These are phyloP conservation scores for Alternaria arbusti DNA, from an alignment of 2,329 filamentous ascomycete genomes.

Conservation along the genomic window DNA sequence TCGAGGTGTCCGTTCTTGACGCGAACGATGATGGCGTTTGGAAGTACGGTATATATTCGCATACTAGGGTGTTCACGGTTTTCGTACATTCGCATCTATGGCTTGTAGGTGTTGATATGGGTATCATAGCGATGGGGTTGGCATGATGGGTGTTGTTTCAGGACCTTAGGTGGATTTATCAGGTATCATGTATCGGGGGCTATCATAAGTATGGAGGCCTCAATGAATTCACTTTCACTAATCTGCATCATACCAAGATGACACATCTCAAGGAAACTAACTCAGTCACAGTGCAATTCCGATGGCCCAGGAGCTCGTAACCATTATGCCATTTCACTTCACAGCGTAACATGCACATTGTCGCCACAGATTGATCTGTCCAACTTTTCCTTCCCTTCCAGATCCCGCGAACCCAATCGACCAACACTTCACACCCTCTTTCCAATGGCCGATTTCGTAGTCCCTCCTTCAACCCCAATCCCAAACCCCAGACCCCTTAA, in stretches of 20 bases:
- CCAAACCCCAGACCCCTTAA: not conserved
- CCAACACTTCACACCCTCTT: not conserved
- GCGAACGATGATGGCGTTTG: not conserved
- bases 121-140: constrained; percentile 5
- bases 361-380: not conserved
- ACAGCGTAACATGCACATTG: not conserved
- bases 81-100: not conserved
- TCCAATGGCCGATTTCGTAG: not conserved
- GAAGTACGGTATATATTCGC: not conserved
- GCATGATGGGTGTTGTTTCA: not conserved
- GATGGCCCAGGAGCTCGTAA: not conserved
- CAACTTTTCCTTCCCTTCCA: not conserved
- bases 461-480: not conserved
- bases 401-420: not conserved
- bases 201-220: not conserved
- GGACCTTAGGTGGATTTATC: not conserved
- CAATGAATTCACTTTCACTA: not conserved
- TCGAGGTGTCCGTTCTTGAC: not conserved
- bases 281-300: not conserved
- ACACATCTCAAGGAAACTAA: not conserved
- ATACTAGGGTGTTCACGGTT: not conserved
- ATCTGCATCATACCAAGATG: not conserved
- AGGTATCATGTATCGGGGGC: not conserved
- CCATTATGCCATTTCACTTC: not conserved
- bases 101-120: not conserved